Conservation (phyloP, 768 basidiomycete species). For the Lactarius vividus region DNA sequence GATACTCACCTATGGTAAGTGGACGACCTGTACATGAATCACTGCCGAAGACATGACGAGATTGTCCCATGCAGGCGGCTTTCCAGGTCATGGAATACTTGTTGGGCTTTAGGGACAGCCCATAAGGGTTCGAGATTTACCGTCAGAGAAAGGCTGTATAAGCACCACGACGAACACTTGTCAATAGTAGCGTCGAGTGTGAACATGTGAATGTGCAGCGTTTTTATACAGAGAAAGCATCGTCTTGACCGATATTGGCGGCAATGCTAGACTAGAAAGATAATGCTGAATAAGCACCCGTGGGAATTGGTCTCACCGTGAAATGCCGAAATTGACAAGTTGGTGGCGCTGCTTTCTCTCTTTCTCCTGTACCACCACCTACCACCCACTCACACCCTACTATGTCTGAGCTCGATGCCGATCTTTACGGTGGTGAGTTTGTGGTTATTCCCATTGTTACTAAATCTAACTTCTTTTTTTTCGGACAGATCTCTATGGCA, state of each 20-base stretch:
- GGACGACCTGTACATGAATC: not conserved
- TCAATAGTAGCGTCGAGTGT: not conserved
- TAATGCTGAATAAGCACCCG: slow-evolving; percentile 17
- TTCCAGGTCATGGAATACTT: slow-evolving; percentile 69
- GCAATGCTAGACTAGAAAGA: no score
- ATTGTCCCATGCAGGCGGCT: slow-evolving; percentile 45
- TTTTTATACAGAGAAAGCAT: no score
- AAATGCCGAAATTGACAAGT: slow-evolving; percentile 13
- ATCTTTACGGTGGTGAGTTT: slow-evolving; percentile 79
- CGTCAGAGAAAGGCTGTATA: no score
- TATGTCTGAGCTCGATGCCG: slow-evolving; percentile 83
- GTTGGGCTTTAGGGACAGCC: slow-evolving; percentile 57
- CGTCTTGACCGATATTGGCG: no score
- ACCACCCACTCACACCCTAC: slow-evolving; percentile 13
- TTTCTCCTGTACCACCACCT: slow-evolving; percentile 32
- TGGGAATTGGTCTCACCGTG: slow-evolving; percentile 23
- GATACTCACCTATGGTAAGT: slow-evolving; percentile 60
- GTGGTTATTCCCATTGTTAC: not conserved
- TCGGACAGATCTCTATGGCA: slow-evolving; percentile 53
- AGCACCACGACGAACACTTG: not conserved
- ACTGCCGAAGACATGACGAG: not conserved
- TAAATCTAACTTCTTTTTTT: slow-evolving; percentile 8
- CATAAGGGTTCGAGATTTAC: no score
- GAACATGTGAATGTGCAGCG: no score
- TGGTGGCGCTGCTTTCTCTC: slow-evolving; percentile 23